Evolutionary conservation across 1,139 yeast genomes (phyloP).

Genomic region (Insectozyma bohioensis): DNA sequence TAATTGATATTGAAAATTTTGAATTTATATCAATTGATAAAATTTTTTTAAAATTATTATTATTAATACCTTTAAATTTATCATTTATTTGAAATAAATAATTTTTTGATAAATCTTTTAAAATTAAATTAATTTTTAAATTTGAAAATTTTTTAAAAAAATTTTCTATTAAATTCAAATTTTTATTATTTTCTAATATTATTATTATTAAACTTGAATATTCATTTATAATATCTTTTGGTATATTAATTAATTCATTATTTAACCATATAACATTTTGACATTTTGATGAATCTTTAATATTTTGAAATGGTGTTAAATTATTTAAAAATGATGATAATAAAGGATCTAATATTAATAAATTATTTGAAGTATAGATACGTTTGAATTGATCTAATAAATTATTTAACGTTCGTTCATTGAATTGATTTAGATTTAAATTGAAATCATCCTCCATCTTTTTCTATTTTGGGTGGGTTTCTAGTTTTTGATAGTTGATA

Average conservation of each 20-base stretch:
- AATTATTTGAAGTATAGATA: constrained; percentile 33
- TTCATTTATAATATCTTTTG: constrained; percentile 16
- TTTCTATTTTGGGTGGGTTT: too few relatives aligned
- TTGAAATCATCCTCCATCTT: too few relatives aligned
- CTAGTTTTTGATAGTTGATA: constrained; percentile 1
- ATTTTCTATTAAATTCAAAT: constrained; percentile 14
- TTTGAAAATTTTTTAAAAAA: constrained; percentile 11
- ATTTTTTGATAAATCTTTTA: constrained; percentile 31
- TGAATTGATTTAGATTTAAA: constrained; percentile 15
- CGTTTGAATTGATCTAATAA: constrained; percentile 25
- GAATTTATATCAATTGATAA: constrained; percentile 6
- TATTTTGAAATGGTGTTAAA: constrained; percentile 57
- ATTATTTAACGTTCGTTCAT: constrained; percentile 20
- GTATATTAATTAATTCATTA: constrained; percentile 17
- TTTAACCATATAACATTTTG: constrained; percentile 61
- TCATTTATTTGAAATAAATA: constrained; percentile 30
- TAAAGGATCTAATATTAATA: constrained; percentile 55
- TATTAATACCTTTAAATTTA: constrained; percentile 20
- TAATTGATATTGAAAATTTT: constrained; percentile 18
- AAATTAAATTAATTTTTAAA: constrained; percentile 24
- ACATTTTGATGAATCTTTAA: constrained; percentile 58
- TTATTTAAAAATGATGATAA: constrained; percentile 58
- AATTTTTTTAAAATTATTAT: constrained; percentile 21
- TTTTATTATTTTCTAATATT: constrained; percentile 20
- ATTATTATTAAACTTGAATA: constrained; percentile 41